Conservation (phyloP, 805 yeast species). For the Pichia rugopelliculosa region DNA sequence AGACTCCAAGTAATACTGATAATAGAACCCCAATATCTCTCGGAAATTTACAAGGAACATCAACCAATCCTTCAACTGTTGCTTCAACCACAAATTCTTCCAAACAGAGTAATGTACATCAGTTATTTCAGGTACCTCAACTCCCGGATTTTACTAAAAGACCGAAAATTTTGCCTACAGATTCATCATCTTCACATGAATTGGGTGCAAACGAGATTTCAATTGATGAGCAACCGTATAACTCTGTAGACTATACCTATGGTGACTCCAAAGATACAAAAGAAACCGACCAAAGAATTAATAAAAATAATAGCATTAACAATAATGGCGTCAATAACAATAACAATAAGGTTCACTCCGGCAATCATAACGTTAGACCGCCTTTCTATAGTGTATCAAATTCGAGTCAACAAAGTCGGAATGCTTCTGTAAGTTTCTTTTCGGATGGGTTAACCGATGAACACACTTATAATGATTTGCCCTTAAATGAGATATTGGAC, state of each 20-base stretch:
- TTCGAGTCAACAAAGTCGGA: constrained; percentile 8
- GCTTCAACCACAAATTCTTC: neutral
- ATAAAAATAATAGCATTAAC: neutral
- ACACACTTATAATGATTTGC: constrained; percentile 18
- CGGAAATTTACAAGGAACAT: neutral
- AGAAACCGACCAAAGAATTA: no score
- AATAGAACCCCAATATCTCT: neutral
- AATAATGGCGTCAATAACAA: neutral
- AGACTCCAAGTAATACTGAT: neutral
- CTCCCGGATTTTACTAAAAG: constrained; percentile 10
- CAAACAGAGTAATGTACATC: neutral
- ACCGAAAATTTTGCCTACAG: constrained; percentile 1
- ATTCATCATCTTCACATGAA: neutral
- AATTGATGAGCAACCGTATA: no score
- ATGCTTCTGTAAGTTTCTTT: constrained; percentile 22
- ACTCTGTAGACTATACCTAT: no score
- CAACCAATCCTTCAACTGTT: neutral
- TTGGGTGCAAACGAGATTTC: no score
- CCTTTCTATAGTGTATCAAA: neutral
- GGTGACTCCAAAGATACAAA: no score
- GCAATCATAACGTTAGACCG: no score
- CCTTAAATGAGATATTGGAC: constrained; percentile 9
- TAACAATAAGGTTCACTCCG: neutral
- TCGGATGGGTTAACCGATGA: constrained; percentile 22
- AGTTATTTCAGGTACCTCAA: neutral